Evolutionary conservation across 163 green algal species (phyloP).

Genomic region (Volvox carteri): DNA sequence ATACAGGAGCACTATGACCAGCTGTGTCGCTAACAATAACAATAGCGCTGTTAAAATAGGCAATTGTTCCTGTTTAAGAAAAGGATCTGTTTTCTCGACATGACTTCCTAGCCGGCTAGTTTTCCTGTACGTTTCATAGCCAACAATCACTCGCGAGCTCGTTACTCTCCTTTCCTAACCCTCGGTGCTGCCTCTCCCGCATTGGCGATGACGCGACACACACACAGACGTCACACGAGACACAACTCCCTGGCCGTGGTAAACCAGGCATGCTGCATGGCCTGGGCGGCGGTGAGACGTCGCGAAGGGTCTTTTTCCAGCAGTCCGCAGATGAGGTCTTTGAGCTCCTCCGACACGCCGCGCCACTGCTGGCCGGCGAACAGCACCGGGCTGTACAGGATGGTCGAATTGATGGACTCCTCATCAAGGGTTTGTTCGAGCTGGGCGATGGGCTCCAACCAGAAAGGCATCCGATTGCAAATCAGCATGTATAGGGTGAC

Average conservation of each 20-base stretch:
- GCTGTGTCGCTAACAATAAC: no score
- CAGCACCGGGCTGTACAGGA: conserved; percentile 61
- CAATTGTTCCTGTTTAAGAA: no score
- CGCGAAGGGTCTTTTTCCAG: conserved; percentile 63
- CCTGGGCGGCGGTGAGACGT: conserved; percentile 69
- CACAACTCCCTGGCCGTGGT: conserved; percentile 30
- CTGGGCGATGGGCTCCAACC: conserved; percentile 46
- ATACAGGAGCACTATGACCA: no score
- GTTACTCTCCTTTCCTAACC: no score
- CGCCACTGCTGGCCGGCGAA: conserved; percentile 56
- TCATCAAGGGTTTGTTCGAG: conserved; percentile 58
- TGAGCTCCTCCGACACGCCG: conserved; percentile 36
- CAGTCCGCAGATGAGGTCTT: conserved; percentile 65
- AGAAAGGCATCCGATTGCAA: conserved; percentile 44
- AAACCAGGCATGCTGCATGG: conserved; percentile 75
- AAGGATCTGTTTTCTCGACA: no score
- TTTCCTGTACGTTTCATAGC: no score
- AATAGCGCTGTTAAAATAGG: no score
- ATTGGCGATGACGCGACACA: not conserved
- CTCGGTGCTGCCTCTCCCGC: no score
- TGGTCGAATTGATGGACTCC: conserved; percentile 52
- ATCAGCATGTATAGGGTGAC: conserved; percentile 35
- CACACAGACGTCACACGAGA: not conserved
- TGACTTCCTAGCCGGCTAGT: no score
- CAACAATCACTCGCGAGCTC: no score